These are phyloP conservation scores for Boletus subparvulus DNA, from an alignment of 768 basidiomycete species.

Conservation along the genomic window DNA sequence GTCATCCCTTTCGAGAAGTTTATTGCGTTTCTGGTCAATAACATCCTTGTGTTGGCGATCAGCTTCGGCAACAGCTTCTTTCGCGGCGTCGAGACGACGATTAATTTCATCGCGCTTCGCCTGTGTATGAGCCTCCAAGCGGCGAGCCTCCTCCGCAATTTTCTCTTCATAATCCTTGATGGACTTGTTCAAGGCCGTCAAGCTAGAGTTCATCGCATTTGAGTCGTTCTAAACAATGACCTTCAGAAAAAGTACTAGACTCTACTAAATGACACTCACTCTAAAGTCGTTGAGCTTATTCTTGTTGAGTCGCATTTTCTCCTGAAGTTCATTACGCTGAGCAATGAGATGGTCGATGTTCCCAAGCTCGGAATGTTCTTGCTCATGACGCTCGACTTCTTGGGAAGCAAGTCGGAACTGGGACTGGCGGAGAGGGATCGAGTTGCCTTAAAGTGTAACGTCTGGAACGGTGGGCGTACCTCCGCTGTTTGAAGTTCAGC, in stretches of 20 bases:
- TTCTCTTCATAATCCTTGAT: constrained; percentile 41
- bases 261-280: constrained; percentile 34
- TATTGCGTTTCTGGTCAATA: constrained; percentile 34
- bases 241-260: background rate
- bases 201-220: constrained; percentile 45
- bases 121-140: constrained; percentile 56
- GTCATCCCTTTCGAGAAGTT: constrained; percentile 30
- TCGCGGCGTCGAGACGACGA: constrained; percentile 48
- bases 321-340: constrained; percentile 35
- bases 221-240: constrained; percentile 45
- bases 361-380: constrained; percentile 42
- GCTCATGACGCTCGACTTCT: constrained; percentile 39
- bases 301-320: constrained; percentile 48
- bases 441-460: background rate
- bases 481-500: constrained; percentile 39
- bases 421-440: constrained; percentile 23
- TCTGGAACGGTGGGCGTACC: constrained; percentile 25
- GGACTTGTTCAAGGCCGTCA: constrained; percentile 33
- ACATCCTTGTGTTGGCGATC: constrained; percentile 37
- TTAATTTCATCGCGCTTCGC: constrained; percentile 60
- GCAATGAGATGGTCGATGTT: constrained; percentile 47
- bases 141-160: constrained; percentile 54
- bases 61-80: constrained; percentile 37
- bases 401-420: constrained; percentile 35
- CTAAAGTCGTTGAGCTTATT: constrained; percentile 41